Evolutionary conservation across 192 early-diverging fungal genomes (phyloP).

Genomic region (Coemansia furcata): DNA sequence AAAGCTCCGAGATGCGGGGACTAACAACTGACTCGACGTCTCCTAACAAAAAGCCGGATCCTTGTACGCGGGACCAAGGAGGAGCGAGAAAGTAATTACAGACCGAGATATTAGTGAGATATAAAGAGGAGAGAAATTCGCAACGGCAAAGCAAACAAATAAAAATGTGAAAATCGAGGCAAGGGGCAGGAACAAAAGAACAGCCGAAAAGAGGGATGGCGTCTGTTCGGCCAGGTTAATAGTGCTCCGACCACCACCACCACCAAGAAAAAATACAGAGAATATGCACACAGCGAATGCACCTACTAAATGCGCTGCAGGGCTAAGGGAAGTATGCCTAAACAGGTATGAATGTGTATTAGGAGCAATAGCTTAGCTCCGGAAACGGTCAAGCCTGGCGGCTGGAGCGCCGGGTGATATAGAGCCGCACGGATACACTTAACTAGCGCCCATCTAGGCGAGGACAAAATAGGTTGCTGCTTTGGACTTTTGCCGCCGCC

Average conservation of each 20-base stretch:
- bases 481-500: background rate
- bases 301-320: constrained; percentile 4
- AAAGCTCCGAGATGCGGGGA: constrained; percentile 49
- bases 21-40: constrained; percentile 21
- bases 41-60: constrained; percentile 1
- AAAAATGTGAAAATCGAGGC: constrained; percentile 1
- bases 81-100: background rate
- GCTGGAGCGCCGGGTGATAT: background rate
- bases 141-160: background rate
- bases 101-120: background rate
- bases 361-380: background rate
- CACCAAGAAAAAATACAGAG: background rate
- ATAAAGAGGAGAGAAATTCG: constrained; percentile 6
- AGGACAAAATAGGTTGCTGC: background rate
- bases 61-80: constrained; percentile 1
- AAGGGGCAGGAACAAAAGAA: constrained; percentile 5
- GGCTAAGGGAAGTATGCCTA: background rate
- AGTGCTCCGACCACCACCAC: background rate
- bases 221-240: background rate
- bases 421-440: background rate
- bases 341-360: background rate
- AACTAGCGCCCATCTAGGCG: background rate
- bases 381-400: background rate
- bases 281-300: background rate
- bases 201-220: constrained; percentile 6